Evolutionary conservation across 2,329 filamentous ascomycete genomes (phyloP).

Genomic region (Ophiognomonia clavigignenti-juglandacearum): DNA sequence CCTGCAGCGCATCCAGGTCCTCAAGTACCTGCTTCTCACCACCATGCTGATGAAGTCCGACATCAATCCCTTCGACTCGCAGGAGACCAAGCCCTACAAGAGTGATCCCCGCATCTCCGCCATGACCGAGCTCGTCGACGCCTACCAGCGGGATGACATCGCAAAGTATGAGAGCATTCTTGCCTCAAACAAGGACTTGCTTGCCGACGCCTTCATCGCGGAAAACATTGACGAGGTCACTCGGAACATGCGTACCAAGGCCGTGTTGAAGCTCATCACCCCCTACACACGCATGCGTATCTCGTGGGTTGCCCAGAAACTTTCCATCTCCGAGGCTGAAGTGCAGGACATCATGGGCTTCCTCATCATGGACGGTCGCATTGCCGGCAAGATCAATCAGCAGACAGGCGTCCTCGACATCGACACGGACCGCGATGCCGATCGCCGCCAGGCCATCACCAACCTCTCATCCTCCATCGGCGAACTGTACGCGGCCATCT

Average conservation of each 20-base stretch:
- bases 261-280: conserved; percentile 85
- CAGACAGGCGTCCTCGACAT: conserved; percentile 80
- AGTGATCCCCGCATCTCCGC: conserved; percentile 90
- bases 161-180: conserved; percentile 85
- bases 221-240: conserved; percentile 99
- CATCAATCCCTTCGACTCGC: conserved; percentile 98
- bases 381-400: conserved; percentile 86
- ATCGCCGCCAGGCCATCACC: conserved; percentile 68
- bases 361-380: conserved; percentile 84
- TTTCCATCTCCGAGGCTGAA: conserved; percentile 79
- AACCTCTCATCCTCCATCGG: conserved; percentile 68
- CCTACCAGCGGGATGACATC: conserved; percentile 93
- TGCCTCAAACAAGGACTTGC: conserved; percentile 79
- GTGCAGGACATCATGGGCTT: conserved; percentile 95
- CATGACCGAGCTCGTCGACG: conserved; percentile 96
- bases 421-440: conserved; percentile 65
- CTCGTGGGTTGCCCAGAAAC: conserved; percentile 78
- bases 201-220: conserved; percentile 91
- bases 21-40: conserved; percentile 93
- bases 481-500: conserved; percentile 64
- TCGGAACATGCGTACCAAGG: conserved; percentile 95
- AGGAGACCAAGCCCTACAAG: conserved; percentile 98
- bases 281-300: conserved; percentile 93
- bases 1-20: conserved; percentile 90
- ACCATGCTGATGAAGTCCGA: conserved; percentile 98